These are phyloP conservation scores for Yarrowia osloensis DNA, from an alignment of 805 yeast species.

Conservation along the genomic window DNA sequence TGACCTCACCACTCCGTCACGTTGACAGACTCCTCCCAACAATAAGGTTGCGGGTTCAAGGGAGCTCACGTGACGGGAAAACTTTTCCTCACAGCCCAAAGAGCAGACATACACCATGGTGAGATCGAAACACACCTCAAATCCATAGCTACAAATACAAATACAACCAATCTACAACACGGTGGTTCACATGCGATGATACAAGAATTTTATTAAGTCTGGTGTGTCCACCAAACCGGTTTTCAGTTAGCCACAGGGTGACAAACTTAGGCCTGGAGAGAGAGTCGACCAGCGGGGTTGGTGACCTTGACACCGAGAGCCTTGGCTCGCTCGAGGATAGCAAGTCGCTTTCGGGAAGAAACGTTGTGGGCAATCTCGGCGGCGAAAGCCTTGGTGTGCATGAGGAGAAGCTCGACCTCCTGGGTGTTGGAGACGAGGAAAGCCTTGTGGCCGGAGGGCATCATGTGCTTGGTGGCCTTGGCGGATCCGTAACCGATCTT, in stretches of 20 bases:
- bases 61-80: conserved; percentile 1
- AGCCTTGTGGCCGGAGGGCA: conserved; percentile 98
- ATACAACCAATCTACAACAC: too few species aligned
- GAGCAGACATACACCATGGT: not conserved
- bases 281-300: conserved; percentile 98
- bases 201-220: conserved; percentile 27
- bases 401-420: conserved; percentile 91
- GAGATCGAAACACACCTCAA: too few species aligned
- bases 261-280: conserved; percentile 83
- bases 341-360: conserved; percentile 97
- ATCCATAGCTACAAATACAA: too few species aligned
- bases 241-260: conserved; percentile 22
- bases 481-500: conserved; percentile 99
- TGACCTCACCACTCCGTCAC: too few species aligned
- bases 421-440: conserved; percentile 88
- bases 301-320: conserved; percentile 98
- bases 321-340: conserved; percentile 94
- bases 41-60: not conserved
- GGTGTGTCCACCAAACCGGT: conserved; percentile 28
- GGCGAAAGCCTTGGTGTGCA: conserved; percentile 98
- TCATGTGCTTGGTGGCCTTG: conserved; percentile 95
- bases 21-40: not conserved
- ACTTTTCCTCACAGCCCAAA: not conserved
- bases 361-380: conserved; percentile 99
- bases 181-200: conserved; percentile 24